Conservation (phyloP, 2,329 filamentous ascomycete species). For the Fusarium subglutinans region DNA sequence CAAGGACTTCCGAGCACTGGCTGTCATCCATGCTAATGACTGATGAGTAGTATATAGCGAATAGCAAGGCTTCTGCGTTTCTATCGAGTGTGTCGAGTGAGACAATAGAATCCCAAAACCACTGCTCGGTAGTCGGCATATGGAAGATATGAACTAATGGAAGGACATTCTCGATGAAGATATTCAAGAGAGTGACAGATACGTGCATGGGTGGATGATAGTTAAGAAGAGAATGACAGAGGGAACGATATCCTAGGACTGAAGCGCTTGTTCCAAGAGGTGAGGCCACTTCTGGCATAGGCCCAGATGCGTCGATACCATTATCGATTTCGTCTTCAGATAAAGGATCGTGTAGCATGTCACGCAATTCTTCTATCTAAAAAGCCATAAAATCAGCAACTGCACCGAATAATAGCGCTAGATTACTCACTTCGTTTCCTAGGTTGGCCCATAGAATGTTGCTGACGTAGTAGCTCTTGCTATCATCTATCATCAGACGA, state of each 20-base stretch:
- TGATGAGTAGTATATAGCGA: not conserved
- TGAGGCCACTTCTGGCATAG: not conserved
- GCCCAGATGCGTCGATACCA: not conserved
- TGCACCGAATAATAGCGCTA: accelerated
- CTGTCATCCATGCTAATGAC: not conserved
- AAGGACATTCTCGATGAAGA: not conserved
- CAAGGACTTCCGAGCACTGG: not conserved
- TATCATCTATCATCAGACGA: not conserved
- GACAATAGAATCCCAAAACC: not conserved
- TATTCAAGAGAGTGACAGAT: not conserved
- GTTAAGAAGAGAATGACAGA: not conserved
- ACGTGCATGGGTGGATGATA: not conserved
- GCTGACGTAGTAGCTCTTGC: slow-evolving; percentile 1
- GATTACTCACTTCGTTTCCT: not conserved
- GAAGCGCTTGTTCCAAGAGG: not conserved
- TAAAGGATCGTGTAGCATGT: not conserved
- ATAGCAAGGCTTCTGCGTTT: not conserved
- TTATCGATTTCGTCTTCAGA: not conserved
- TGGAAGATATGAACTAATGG: not conserved
- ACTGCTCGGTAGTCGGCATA: not conserved
- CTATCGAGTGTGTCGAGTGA: not conserved
- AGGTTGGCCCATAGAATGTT: not conserved
- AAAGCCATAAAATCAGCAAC: accelerated
- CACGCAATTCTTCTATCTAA: not conserved
- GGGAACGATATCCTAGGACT: not conserved